Evolutionary conservation across 2,329 filamentous ascomycete genomes (phyloP), one percentile per base, ranked within the genome.

Genomic region (Gyromitra esculenta): DNA sequence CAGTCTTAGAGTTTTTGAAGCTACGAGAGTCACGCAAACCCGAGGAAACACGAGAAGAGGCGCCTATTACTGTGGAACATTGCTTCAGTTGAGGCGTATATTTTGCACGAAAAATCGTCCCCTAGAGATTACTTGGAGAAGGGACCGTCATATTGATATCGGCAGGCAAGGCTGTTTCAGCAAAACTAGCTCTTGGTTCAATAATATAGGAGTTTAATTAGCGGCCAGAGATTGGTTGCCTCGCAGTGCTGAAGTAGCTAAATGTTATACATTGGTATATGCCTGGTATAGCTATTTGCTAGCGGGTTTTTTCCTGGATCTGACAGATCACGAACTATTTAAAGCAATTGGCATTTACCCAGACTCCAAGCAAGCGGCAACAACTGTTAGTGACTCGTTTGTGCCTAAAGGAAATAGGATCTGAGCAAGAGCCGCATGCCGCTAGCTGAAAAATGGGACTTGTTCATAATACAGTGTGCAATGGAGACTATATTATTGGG

Each of bases 401-500:
- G 52, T 9, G 18, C 25, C 52, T 4, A 5, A 25, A 15, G 9
- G 11, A 35, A 35, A 6, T 56, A 43, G 41, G 48, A 68, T 74
- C 9, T 25, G 41, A 39, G 69, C 37, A 11, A 21, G 60, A 43
- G 73, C 59, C 9, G 60, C 62, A n/a, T 41, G 52, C 8, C 11
- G 41, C 11, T 69, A 39, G 69, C 45, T 76, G n/a, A 67, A 48
- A 21, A 67, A 57, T 76, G 48, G 68, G 73, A 8, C 48, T 74
- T 37, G 15, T 50, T 9, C 43, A 68, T n/a, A 31, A 64, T 63
- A 48, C 8, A 31, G 31, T 54, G 9, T 0, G 52, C 1, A 75
- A 75, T 15, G 43, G 41, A n/a, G 45, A 72, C 25, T 77, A 65
- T 66, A n/a, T 70, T 2, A 64, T 71, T 75, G 39, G 75, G 1